Base-by-base conservation (phyloP, 208 protist species). In the Phytomonas sp. region DNA sequence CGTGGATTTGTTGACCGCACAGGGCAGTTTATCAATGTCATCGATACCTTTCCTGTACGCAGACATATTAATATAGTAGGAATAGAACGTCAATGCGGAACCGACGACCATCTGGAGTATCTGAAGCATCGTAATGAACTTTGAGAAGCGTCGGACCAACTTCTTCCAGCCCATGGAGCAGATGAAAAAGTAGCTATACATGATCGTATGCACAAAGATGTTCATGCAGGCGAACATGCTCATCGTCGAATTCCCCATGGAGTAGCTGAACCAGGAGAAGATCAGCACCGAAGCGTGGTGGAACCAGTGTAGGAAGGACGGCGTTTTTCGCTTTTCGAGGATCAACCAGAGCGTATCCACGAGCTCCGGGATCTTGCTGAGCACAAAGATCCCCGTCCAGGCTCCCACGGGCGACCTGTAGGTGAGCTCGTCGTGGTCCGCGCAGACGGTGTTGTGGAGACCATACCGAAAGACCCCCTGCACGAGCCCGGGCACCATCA, bases 181-280 rank as follows among this genome's bases (percentile, higher is more conserved):
- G 23, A 96, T 29, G 60, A 84, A 86, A 74, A 97, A 98, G 79
- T 98, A 98, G 7, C 81, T 77, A 79, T 98, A 98, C 96, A 98
- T 98, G 80, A 98, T 82, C 5, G 92, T 75, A 81, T 98, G 97
- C 26, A 98, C 95, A 26, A 65, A 82, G 69, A 92, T 89, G 77
- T 98, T 98, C 93, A 98, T 97, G 20, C 84, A 76, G 30, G 87
- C 79, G 70, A 97, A 98, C 68, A 82, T 71, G 37, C 71, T 70
- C 69, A 93, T 85, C 0, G 79, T 84, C 4, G 73, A 75, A 74
- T 81, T 87, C 60, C 79, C 77, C 30, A 77, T 46, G 43, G 73
- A 33, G 68, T 89, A 94, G 33, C 86, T 88, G 43, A 86, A 76
- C 93, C 92, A 98, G 70, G 85, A 91, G 72, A 94, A 98, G 32